phyloP scores from a whole-genome alignment of 192 early-diverging fungal species.

The Coemansia sp. region DNA sequence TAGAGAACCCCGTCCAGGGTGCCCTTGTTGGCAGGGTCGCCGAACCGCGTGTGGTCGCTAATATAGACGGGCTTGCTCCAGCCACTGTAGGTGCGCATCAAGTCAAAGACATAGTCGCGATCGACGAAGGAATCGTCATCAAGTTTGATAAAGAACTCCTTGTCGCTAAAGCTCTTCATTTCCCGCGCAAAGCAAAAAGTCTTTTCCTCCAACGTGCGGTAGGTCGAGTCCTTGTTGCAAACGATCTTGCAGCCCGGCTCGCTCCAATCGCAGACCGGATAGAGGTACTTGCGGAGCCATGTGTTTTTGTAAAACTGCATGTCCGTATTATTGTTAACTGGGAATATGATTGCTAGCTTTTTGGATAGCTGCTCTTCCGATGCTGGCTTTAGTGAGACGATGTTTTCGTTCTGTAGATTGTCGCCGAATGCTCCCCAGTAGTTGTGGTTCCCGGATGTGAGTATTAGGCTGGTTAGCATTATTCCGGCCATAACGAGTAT shows the following conservation, averaged over 20 bases:
- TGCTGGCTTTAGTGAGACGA: not conserved
- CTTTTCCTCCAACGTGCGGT: slow-evolving; percentile 29
- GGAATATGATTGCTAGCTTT: slow-evolving; percentile 40
- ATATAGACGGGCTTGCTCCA: slow-evolving; percentile 37
- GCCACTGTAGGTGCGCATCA: slow-evolving; percentile 17
- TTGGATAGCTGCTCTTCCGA: slow-evolving; percentile 13
- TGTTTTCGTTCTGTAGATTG: no score
- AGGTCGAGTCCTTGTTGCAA: slow-evolving; percentile 35
- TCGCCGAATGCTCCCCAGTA: slow-evolving; percentile 21
- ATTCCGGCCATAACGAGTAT: slow-evolving; percentile 15
- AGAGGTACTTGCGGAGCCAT: slow-evolving; percentile 38
- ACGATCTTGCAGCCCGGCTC: slow-evolving; percentile 37
- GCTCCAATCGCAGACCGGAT: slow-evolving; percentile 48
- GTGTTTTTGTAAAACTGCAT: slow-evolving; percentile 50
- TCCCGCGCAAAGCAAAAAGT: slow-evolving; percentile 32
- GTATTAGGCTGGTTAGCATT: slow-evolving; percentile 15
- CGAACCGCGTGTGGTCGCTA: slow-evolving; percentile 31
- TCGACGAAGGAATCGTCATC: slow-evolving; percentile 48
- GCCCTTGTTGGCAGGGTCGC: slow-evolving; percentile 9
- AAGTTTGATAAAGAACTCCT: slow-evolving; percentile 46
- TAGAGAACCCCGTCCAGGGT: slow-evolving; percentile 19
- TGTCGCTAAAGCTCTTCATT: slow-evolving; percentile 17
- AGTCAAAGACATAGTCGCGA: slow-evolving; percentile 25
- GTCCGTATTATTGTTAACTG: slow-evolving; percentile 45
- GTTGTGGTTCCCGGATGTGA: slow-evolving; percentile 15